Conservation (phyloP, 1,139 yeast species). For the Arxiozyma slooffiae region DNA sequence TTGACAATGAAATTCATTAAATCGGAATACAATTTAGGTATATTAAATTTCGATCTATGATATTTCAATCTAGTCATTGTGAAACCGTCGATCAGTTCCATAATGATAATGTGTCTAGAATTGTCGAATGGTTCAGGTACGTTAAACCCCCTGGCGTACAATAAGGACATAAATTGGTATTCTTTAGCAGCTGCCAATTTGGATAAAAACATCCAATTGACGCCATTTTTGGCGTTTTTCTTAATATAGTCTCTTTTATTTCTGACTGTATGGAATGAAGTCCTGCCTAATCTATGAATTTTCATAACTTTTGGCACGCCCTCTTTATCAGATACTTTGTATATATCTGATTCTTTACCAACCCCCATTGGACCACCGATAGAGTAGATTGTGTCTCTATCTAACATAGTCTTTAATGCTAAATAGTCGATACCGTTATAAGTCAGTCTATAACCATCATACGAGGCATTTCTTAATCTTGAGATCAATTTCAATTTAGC, state of each 20-base stretch:
- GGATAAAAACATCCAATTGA: constrained; percentile 87
- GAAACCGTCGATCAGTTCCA: constrained; percentile 83
- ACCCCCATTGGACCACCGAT: constrained; percentile 89
- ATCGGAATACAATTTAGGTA: constrained; percentile 65
- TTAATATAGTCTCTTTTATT: constrained; percentile 85
- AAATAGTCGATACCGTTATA: constrained; percentile 86
- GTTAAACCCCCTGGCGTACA: constrained; percentile 63
- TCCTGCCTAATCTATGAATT: constrained; percentile 86
- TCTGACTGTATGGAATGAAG: constrained; percentile 84
- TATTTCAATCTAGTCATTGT: constrained; percentile 78
- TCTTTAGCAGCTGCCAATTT: constrained; percentile 88
- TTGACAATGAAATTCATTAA: constrained; percentile 79
- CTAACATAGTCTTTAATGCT: constrained; percentile 74
- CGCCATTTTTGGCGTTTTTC: constrained; percentile 43
- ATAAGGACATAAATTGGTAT: constrained; percentile 71
- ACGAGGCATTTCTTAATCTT: constrained; percentile 70
- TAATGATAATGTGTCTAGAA: constrained; percentile 83
- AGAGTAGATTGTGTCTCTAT: constrained; percentile 62
- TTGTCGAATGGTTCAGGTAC: constrained; percentile 87
- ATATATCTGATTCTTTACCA: constrained; percentile 95
- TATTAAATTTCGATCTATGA: constrained; percentile 41
- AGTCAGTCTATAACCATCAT: constrained; percentile 87
- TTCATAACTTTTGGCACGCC: constrained; percentile 68
- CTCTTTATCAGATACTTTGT: constrained; percentile 62
- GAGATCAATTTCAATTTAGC: constrained; percentile 78